Base-by-base conservation (phyloP, 352 stramenopile genomes). In the Pythium rishiriense region DNA sequence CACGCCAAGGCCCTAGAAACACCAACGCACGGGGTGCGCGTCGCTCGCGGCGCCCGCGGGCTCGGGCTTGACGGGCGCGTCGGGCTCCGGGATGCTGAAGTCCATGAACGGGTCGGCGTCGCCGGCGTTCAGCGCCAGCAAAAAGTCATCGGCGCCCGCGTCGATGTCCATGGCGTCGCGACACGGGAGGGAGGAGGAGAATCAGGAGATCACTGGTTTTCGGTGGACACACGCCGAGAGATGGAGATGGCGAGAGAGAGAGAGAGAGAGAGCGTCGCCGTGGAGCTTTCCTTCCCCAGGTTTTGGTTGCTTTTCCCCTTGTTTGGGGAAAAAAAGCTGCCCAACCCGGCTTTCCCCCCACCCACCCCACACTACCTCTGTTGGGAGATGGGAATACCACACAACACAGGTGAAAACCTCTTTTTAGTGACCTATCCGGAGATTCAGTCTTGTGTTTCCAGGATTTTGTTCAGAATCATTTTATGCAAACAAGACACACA, bases 131-230 rank as follows among this genome's bases (percentile, higher is more conserved):
- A 93, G 72, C 56, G 81, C 81, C 58, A 81, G 75, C 56, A 95
- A 93, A 60, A 93, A 95, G 59, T 95, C 85, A n/a, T 87, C 76
- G 12, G 85, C 84, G 25, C 83, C 79, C 2, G 72, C 84, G 62
- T 95, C 87, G 28, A 93, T 53, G 55, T 93, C 85, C 85, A 93
- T 93, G 25, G 21, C 56, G 41, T n/a, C n/a, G n/a, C n/a, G n/a
- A n/a, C n/a, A n/a, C n/a, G n/a, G n/a, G n/a, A n/a, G n/a, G n/a
- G n/a, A n/a, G n/a, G n/a, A n/a, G n/a, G n/a, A n/a, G n/a, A n/a
- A n/a, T n/a, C n/a, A n/a, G n/a, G n/a, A n/a, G n/a, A n/a, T n/a
- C n/a, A n/a, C n/a, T n/a, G n/a, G n/a, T n/a, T n/a, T n/a, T n/a
- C 28, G 22, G 41, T 46, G 9, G 41, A 21, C 19, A 47, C 41